Conservation (phyloP, 495 filamentous ascomycete genomes). For the Penicillium diatomitis region DNA sequence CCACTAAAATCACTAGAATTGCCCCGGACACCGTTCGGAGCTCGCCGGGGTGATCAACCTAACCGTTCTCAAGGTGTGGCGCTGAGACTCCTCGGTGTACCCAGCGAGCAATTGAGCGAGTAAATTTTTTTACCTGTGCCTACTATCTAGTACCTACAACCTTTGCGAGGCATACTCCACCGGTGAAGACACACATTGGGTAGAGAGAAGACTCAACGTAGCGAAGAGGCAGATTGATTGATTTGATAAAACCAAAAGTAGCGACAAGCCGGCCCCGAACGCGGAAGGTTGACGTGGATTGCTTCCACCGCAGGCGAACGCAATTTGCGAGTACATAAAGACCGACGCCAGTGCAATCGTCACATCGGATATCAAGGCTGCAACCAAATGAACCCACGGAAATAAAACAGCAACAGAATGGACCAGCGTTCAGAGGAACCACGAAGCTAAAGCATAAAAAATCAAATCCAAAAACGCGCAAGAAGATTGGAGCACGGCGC, state of each 20-base stretch:
- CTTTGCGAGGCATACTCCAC: too few relatives aligned
- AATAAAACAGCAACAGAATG: conserved; percentile 3
- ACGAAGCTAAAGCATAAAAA: too few relatives aligned
- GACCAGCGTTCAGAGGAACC: conserved; percentile 7
- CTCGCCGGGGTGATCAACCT: conserved; percentile 10
- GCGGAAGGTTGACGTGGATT: not conserved
- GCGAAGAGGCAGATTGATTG: too few relatives aligned
- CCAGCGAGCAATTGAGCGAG: too few relatives aligned
- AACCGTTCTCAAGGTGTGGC: not conserved
- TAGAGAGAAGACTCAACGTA: too few relatives aligned
- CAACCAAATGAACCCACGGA: conserved; percentile 3
- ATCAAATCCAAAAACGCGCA: not conserved
- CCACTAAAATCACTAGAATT: too few relatives aligned
- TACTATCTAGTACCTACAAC: too few relatives aligned
- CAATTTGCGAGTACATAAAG: conserved; percentile 15
- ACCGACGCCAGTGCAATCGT: conserved; percentile 33
- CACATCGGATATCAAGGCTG: conserved; percentile 37
- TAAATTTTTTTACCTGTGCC: too few relatives aligned
- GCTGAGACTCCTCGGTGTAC: not conserved
- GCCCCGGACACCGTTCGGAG: conserved; percentile 9
- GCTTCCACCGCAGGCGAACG: conserved; percentile 20
- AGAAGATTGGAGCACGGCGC: too few relatives aligned
- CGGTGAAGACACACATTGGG: too few relatives aligned
- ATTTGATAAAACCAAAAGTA: too few relatives aligned
- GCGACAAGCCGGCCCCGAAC: too few relatives aligned